phyloP scores from a whole-genome alignment of 306 rosid genomes.

The Phaseolus lunatus region DNA sequence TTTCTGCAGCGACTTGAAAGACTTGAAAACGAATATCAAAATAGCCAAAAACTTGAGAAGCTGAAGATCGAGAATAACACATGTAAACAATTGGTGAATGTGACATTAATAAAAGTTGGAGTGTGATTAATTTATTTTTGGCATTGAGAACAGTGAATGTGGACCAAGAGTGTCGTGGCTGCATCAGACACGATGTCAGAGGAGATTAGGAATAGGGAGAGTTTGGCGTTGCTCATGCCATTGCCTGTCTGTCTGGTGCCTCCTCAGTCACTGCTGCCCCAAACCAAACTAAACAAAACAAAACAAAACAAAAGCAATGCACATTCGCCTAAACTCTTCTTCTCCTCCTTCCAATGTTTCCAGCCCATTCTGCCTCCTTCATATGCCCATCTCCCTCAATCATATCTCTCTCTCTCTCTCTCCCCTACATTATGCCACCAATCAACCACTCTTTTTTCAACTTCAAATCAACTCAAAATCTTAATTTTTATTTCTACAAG shows the following conservation, averaged over 20 bases:
- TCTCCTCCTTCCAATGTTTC: constrained; percentile 10
- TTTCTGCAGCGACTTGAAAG: too few species aligned
- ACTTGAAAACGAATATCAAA: too few species aligned
- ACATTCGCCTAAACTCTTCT: too few species aligned
- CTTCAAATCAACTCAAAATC: background rate
- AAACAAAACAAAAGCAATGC: background rate
- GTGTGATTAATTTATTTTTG: background rate
- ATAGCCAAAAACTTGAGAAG: too few species aligned
- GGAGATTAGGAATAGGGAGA: constrained; percentile 22
- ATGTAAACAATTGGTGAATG: too few species aligned
- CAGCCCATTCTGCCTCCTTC: constrained; percentile 43
- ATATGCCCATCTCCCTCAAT: constrained; percentile 17
- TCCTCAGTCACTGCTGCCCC: too few species aligned
- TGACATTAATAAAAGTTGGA: background rate
- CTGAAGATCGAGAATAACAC: too few species aligned
- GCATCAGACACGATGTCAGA: constrained; percentile 44
- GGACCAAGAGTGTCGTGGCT: constrained; percentile 48
- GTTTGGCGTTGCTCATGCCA: constrained; percentile 5
- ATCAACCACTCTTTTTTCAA: background rate
- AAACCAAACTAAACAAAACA: background rate
- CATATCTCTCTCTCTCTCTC: background rate
- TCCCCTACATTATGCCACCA: background rate
- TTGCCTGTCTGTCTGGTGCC: background rate
- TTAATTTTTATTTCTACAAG: too few species aligned
- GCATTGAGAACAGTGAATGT: constrained; percentile 40